These are phyloP conservation scores for Yamadazyma mexicana DNA, from an alignment of 1,139 yeast species.

Conservation along the genomic window DNA sequence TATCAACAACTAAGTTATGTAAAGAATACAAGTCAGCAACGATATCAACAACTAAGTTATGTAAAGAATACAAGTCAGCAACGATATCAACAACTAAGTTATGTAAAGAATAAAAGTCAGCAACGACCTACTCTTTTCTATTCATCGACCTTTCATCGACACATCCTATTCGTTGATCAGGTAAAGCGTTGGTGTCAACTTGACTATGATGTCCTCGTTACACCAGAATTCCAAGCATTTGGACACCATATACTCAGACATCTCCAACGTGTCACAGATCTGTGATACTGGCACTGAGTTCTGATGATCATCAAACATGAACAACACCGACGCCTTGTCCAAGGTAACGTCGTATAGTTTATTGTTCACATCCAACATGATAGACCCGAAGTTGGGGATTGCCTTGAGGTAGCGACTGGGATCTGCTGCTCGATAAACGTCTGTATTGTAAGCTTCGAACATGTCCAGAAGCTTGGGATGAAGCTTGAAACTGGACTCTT, in stretches of 20 bases:
- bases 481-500: slow-evolving; percentile 37
- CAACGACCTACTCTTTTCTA: no score
- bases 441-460: slow-evolving; percentile 30
- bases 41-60: slow-evolving; percentile 14
- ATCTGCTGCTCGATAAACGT: slow-evolving; percentile 42
- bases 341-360: slow-evolving; percentile 57
- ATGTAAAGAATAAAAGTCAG: no score
- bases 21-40: no score
- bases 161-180: slow-evolving; percentile 3
- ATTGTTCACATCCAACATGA: slow-evolving; percentile 53
- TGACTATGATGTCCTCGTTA: slow-evolving; percentile 44
- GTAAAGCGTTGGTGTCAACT: slow-evolving; percentile 13
- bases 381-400: slow-evolving; percentile 63
- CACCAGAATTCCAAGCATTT: slow-evolving; percentile 59
- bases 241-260: slow-evolving; percentile 38
- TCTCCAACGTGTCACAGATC: slow-evolving; percentile 27
- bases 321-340: slow-evolving; percentile 66
- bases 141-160: no score
- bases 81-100: slow-evolving; percentile 16
- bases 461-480: slow-evolving; percentile 42
- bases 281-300: slow-evolving; percentile 19
- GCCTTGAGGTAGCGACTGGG: slow-evolving; percentile 61
- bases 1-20: slow-evolving; percentile 8
- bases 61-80: no score
- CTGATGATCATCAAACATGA: slow-evolving; percentile 46